Base-by-base conservation (phyloP, 179 eudicot genomes). In the Pouteria campechiana region DNA sequence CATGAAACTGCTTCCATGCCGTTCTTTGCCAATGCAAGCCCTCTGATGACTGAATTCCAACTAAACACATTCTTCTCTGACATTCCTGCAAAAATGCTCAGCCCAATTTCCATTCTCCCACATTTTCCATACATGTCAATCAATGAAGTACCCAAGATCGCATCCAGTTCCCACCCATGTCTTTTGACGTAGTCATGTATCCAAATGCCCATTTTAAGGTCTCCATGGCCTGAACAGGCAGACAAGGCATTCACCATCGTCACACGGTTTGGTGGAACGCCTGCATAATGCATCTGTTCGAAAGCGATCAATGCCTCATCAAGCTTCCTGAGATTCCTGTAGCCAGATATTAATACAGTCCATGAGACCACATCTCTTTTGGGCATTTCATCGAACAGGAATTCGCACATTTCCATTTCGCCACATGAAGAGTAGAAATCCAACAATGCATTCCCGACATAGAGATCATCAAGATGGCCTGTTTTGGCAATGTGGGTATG, bases 331-430 rank as follows among this genome's bases (percentile, higher is more conserved):
- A 32, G 39, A 14, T 65, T 59, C 22, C 39, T 50, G 52, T 38
- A 70, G 40, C 80, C 80, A 19, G 56, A 37, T 16, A 73, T 69
- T 69, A 73, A 39, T 18, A 36, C 60, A 14, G 71, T 77, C 80
- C 84, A 77, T 0, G 77, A 66, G 4, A 73, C 84, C 5, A 73
- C 77, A 55, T 73, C 74, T 55, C 70, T 65, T 32, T 48, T 37
- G 2, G 69, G 52, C 79, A 73, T 69, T 73, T 65, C 68, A 40
- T 76, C 76, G 16, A 76, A 76, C 73, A 72, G 52, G n/a, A 32
- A 35, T 9, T 37, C 31, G 13, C 70, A 65, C 39, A 41, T 32
- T 9, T 28, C 51, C 69, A 69, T 65, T 5, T 58, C 41, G 6
- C 61, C 66, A 32, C 49, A 41, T 4, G 70, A 63, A 0, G 58